Base-by-base conservation (phyloP, 352 stramenopile species). In the Globisporangium cylindrosporum region DNA sequence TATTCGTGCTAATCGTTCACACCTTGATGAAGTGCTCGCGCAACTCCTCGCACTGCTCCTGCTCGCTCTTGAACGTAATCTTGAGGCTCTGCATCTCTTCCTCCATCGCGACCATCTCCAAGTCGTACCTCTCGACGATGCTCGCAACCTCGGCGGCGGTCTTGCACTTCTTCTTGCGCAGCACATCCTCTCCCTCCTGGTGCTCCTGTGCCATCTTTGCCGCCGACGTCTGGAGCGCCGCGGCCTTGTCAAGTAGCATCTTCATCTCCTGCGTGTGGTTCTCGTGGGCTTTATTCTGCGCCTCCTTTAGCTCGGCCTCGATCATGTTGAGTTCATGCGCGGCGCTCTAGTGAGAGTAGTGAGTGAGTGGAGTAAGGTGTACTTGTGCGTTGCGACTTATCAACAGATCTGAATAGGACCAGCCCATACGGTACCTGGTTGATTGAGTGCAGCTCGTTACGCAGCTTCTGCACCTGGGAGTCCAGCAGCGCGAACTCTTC, bases 131-230 rank as follows among this genome's bases (percentile, higher is more conserved):
- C 34, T 91, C 87, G 12, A 96, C 82, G 25, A 91, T 73, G 20
- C 59, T 64, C 15, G 82, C 80, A 7, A 94, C 79, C 67, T 97
- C 90, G 9, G 78, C 70, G 22, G 88, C 88, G 48, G 83, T 84
- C 59, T 94, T 94, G 73, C 76, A 88, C 64, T 95, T 95, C 69
- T 83, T 86, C 66, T 96, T 96, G 43, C 84, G 84, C 34, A 96
- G 74, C 22, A 68, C 46, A 24, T 93, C 88, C 54, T 97, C 90
- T 62, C 87, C 79, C 68, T 97, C 84, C 59, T 91, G 87, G 68
- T 96, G 88, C 53, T 95, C 88, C 62, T 82, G 77, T n/a, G 78
- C 83, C 80, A 93, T 84, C 62, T 92, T 92, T 48, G 63, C 73
- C 22, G 86, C 74, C 57, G 79, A 73, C n/a, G 80, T 62, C 59